phyloP scores from a whole-genome alignment of 345 rosid species.

The Citrus medica region DNA sequence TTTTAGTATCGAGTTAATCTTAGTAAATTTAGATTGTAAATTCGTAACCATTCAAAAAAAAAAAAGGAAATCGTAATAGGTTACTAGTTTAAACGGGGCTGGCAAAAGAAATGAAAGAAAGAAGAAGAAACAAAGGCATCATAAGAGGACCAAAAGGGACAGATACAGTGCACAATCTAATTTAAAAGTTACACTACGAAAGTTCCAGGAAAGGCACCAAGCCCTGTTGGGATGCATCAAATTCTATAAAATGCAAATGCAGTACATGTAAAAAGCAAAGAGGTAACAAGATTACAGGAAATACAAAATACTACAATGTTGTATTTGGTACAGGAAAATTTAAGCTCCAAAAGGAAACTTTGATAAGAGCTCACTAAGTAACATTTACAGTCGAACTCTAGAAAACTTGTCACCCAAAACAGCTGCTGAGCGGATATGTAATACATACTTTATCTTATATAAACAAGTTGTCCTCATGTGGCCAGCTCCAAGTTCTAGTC shows the following conservation, averaged over 20 bases:
- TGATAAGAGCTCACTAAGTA: constrained; percentile 10
- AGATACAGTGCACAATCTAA: neutral
- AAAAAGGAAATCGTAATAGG: no score
- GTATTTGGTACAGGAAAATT: constrained; percentile 8
- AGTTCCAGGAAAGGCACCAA: neutral
- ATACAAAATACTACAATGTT: neutral
- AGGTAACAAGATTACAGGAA: neutral
- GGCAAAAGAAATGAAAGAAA: no score
- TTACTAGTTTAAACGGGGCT: no score
- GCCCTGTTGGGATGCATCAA: neutral
- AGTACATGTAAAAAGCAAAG: neutral
- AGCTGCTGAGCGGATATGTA: neutral
- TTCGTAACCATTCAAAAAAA: no score
- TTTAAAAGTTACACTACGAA: neutral
- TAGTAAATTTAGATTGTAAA: no score
- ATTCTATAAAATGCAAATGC: neutral
- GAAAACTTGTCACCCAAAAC: constrained; percentile 6
- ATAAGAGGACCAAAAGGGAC: neutral
- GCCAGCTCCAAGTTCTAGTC: constrained; percentile 6
- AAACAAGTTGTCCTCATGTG: neutral
- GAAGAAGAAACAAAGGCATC: neutral
- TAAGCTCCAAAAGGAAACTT: constrained; percentile 6
- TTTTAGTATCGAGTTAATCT: no score
- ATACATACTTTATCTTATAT: neutral
- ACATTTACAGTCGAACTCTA: constrained; percentile 33